Base-by-base conservation (phyloP, 306 rosid genomes). In the Cercis canadensis region DNA sequence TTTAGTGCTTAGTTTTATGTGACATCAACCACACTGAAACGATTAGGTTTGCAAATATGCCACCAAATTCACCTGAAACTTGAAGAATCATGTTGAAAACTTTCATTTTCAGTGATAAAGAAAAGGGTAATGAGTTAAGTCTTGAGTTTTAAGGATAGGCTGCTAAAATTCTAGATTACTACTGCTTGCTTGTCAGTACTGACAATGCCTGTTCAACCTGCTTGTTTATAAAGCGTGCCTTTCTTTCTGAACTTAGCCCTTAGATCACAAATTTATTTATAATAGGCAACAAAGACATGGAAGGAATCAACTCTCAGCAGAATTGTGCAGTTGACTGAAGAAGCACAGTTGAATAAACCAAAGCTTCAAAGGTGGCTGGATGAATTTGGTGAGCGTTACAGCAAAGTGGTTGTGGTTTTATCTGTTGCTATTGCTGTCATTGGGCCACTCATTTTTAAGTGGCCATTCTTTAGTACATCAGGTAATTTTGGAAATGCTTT, bases 321-420 rank as follows among this genome's bases (percentile, higher is more conserved):
- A 87, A 94, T 94, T 79, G 96, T 94, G 71, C 97, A 94, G 76
- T 77, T 94, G 89, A 94, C 99, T 58, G 96, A 91, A 89, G 97
- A 94, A 87, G 97, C 97, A 52, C 92, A 88, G 64, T 74, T 84
- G 83, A 94, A 86, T 78, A 91, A 84, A 81, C 97, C 99, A 24
- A 91, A 83, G 84, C 97, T 91, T 81, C 92, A 94, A 80, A 89
- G 99, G 82, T 94, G 99, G 99, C 83, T 94, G 63, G 96, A 94
- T 76, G 95, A 94, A 80, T 94, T 91, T 82, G 97, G 99, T 31
- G 99, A 94, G 79, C 87, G 72, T 29, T 94, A 91, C 86, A 94
- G 99, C 88, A 87, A 87, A 86, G 88, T 86, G 73, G 99, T 94
- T 72, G 88, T 94, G 71, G 90, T 91, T 69, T 77, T 94, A 79